Conservation (phyloP, 2,329 filamentous ascomycete genomes). For the Epichloe bromicola region DNA sequence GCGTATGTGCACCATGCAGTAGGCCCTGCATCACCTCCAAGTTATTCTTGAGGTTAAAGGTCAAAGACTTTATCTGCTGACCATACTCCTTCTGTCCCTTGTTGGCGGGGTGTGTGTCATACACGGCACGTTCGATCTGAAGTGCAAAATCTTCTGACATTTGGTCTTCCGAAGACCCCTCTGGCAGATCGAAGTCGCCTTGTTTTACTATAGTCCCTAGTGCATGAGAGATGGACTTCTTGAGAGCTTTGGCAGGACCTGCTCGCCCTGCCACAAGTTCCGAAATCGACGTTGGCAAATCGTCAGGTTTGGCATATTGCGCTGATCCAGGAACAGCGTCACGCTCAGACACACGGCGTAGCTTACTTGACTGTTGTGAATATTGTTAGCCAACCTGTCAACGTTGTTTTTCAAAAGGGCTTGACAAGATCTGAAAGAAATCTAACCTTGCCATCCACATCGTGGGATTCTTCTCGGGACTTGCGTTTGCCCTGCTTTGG, state of each 20-base stretch:
- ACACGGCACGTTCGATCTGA: constrained; percentile 63
- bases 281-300: constrained; percentile 36
- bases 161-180: constrained; percentile 48
- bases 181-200: constrained; percentile 47
- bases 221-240: constrained; percentile 54
- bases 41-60: constrained; percentile 85
- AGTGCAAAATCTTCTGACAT: constrained; percentile 60
- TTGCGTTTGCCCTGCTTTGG: constrained; percentile 43
- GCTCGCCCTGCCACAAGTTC: constrained; percentile 52
- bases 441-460: constrained; percentile 36
- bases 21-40: constrained; percentile 62
- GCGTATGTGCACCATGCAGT: constrained; percentile 56
- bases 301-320: constrained; percentile 36
- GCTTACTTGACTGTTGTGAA: constrained; percentile 23
- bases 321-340: constrained; percentile 23
- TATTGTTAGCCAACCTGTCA: neutral
- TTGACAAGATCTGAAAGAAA: neutral
- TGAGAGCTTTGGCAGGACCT: constrained; percentile 55
- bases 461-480: constrained; percentile 41
- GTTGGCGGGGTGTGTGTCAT: constrained; percentile 37
- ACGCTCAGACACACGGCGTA: constrained; percentile 42
- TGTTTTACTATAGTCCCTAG: constrained; percentile 56
- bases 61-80: constrained; percentile 59
- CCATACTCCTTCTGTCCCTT: constrained; percentile 37
- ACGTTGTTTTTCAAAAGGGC: neutral